phyloP scores from a whole-genome alignment of 306 rosid genomes.

The Hippophae rhamnoides region DNA sequence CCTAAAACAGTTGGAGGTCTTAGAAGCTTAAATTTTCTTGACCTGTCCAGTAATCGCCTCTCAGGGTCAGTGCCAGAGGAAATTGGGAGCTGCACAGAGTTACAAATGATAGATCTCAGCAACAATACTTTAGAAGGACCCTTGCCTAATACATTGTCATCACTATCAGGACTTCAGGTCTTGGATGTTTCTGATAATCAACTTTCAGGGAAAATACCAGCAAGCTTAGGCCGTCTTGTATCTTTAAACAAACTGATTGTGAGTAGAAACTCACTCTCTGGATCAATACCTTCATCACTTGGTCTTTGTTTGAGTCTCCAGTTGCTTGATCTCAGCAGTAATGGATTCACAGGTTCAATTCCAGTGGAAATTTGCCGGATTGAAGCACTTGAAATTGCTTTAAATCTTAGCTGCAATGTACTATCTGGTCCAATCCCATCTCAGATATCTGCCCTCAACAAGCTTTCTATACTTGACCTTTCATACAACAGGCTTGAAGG shows the following conservation, averaged over 20 bases:
- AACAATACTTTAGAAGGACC: slow-evolving; percentile 56
- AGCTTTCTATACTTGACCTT: slow-evolving; percentile 74
- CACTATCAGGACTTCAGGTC: slow-evolving; percentile 64
- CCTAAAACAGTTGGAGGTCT: slow-evolving; percentile 62
- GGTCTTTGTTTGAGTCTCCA: slow-evolving; percentile 67
- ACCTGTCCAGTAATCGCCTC: slow-evolving; percentile 63
- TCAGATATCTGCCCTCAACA: slow-evolving; percentile 59
- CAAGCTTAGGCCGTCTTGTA: slow-evolving; percentile 61
- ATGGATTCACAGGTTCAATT: slow-evolving; percentile 53
- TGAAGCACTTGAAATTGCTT: slow-evolving; percentile 66
- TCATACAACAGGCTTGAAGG: slow-evolving; percentile 82
- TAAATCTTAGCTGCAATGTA: slow-evolving; percentile 72
- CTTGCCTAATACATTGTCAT: slow-evolving; percentile 52
- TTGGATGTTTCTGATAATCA: slow-evolving; percentile 64
- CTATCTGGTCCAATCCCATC: slow-evolving; percentile 62
- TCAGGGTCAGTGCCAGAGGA: slow-evolving; percentile 68
- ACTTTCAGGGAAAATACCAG: slow-evolving; percentile 48
- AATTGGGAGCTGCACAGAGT: slow-evolving; percentile 57
- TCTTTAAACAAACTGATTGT: slow-evolving; percentile 63
- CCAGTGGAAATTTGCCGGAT: slow-evolving; percentile 58
- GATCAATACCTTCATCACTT: slow-evolving; percentile 61
- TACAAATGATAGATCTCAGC: slow-evolving; percentile 82
- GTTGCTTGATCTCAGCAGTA: slow-evolving; percentile 81
- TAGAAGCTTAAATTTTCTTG: slow-evolving; percentile 58
- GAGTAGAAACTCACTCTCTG: slow-evolving; percentile 59